Evolutionary conservation across 768 basidiomycete genomes (phyloP), one percentile per base, ranked within the genome.

Genomic region (Amanita jacksonii): DNA sequence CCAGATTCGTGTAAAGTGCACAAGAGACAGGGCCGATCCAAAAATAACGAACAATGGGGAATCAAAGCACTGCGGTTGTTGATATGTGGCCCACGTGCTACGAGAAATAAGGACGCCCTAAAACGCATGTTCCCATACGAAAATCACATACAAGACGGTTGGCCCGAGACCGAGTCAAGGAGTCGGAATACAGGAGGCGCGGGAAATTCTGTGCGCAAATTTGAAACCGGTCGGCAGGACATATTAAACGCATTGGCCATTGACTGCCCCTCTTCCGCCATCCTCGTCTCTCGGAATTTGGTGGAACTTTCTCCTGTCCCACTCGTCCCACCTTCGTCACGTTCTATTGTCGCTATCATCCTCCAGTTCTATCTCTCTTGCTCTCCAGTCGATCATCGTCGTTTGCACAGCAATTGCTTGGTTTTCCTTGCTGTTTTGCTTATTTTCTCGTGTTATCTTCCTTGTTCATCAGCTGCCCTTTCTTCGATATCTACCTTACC

Each of bases 201-300:
- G 63, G 65, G 62, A 66, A 66, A 52, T 50, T 59, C 64, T 64
- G 60, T 62, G 62, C 62, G 38, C 36, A 55, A 60, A 60, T 64
- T 66, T 64, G 60, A 62, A 60, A 61, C 60, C 49, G 46, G 46
- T 49, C 23, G 18, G 22, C 33, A 16, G 36, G 34, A 24, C 43
- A 41, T 49, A 53, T 28, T 52, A 55, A 56, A 50, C 49, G 37
- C 48, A 44, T 35, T 49, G 37, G 38, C 33, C 44, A 47, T 18
- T 41, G 37, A 38, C 49, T 47, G 40, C 28, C 48, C 45, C 41
- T 49, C 46, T 52, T 34, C 43, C 52, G 38, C 49, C 51, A 52
- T 51, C 56, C 51, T n/a, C n/a, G n/a, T n/a, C n/a, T n/a, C n/a
- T n/a, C 6, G 27, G 12, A 28, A 43, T 47, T 51, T 38, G 44